Base-by-base conservation (phyloP, 371 early-diverging fungal species). In the Gilbertella persicaria region DNA sequence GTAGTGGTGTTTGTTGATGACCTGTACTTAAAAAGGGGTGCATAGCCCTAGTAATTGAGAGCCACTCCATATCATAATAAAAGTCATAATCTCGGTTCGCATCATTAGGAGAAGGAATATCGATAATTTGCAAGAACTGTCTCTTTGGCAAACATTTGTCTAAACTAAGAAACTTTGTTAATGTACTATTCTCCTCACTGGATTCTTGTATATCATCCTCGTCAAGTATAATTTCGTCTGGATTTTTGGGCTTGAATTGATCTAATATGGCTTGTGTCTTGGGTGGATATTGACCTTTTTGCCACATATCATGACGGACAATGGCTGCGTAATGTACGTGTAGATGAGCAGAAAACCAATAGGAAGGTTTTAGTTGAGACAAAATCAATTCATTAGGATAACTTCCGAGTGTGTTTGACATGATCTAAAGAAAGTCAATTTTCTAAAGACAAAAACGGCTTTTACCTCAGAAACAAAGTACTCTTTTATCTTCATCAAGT, bases 311-410 rank as follows among this genome's bases (percentile, higher is more conserved):
- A 49, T 93, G 84, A 12, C 66, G 43, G 8, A 90, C 79, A 0
- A 85, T 21, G 2, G 95, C 97, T 21, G 87, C 69, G 64, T 85
- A 97, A 23, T 89, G 82, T n/a, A 95, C 94, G 60, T 98, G 98
- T 53, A 96, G 58, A 65, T 93, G 94, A 2, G 96, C 96, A 7
- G 95, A 68, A 60, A 96, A 96, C 99, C 99, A 99, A 67, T 81
- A 90, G 2, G 64, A 52, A 3, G 99, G 99, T 39, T 86, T 75
- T 30, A 98, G 44, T 26, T 78, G 67, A 23, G 82, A 64, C 41
- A 98, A 54, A 10, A 98, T 66, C 30, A 80, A 37, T 26, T 87
- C 85, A 50, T 73, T 81, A 0, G 88, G 76, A 1, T 80, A 74
- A 45, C 87, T 89, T 5, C 99, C 99, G 14, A 99, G 66, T 0